phyloP scores from a whole-genome alignment of 2,329 filamentous ascomycete species.

The Chalaropsis thielavioides region DNA sequence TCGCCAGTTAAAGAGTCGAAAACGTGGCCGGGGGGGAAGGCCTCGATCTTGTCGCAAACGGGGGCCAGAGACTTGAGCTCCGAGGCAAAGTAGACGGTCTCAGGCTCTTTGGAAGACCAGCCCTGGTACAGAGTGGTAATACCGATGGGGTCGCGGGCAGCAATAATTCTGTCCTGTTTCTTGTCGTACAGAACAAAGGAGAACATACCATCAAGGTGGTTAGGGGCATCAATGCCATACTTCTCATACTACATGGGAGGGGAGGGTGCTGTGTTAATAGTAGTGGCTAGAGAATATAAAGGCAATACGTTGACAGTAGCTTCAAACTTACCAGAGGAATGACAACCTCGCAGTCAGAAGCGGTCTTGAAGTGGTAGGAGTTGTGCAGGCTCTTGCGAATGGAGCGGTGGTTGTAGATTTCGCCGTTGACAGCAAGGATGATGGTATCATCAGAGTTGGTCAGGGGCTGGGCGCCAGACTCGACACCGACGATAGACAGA shows the following conservation, averaged over 20 bases:
- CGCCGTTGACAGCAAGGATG: constrained; percentile 92
- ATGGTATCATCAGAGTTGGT: constrained; percentile 82
- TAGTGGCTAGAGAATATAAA: no score
- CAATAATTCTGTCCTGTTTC: constrained; percentile 78
- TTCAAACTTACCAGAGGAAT: constrained; percentile 68
- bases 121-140: constrained; percentile 97
- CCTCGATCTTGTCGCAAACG: constrained; percentile 87
- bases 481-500: constrained; percentile 92
- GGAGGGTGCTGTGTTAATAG: neutral
- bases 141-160: constrained; percentile 90
- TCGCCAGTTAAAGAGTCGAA: constrained; percentile 87
- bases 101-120: constrained; percentile 68
- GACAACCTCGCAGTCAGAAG: constrained; percentile 97
- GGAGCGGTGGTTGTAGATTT: constrained; percentile 98
- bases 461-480: constrained; percentile 88
- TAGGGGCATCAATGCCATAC: constrained; percentile 80
- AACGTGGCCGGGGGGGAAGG: constrained; percentile 89
- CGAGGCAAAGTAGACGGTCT: constrained; percentile 86
- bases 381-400: constrained; percentile 74
- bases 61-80: constrained; percentile 87
- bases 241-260: constrained; percentile 59
- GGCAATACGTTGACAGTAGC: neutral
- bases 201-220: constrained; percentile 97
- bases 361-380: constrained; percentile 93
- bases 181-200: constrained; percentile 98